Base-by-base conservation (phyloP, 768 basidiomycete species). In the Tulasnella sp. region DNA sequence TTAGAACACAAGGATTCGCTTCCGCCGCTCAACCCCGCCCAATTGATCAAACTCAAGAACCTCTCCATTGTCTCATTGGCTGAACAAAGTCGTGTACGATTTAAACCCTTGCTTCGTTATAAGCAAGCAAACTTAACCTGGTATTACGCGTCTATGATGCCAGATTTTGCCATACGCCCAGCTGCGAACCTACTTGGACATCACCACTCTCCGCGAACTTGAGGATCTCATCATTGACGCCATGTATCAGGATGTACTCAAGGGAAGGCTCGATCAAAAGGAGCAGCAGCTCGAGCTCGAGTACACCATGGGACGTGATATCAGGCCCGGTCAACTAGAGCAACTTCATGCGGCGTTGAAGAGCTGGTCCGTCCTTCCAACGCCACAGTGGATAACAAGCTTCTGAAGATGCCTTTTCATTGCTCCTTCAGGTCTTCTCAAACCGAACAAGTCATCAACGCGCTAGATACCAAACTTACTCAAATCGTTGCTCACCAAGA, bases 171-270 rank as follows among this genome's bases (percentile, higher is more conserved):
- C 95, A 0, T 99, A 99, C 85, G 85, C 90, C 14, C 86, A 89
- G 46, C 89, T 99, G 1, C 89, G 94, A 9, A 84, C 89, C 75
- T 87, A 89, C 3, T 89, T 99, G 27, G 90, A 94, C 74, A 89
- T 97, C 85, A 88, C 91, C 3, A 91, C 90, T 7, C 91, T 97
- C 79, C 92, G 97, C 77, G 94, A 94, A 79, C 91, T 99, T 3
- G 97, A 99, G 85, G 97, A 98, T 85, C 91, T 98, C 81, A 94
- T 99, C 84, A 99, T 99, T 85, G 96, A 98, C 83, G 94, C 94
- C 16, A 96, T 98, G 85, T 99, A 98, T 86, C 91, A 94, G 56
- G 93, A 95, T 84, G 87, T 98, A 52, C 88, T 99, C 48, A 91
- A 91, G 74, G 97, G 96, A 14, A 96, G 94, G 83, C 92, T 99